Evolutionary conservation across 2,329 filamentous ascomycete genomes (phyloP), one percentile per base, ranked within the genome.

Genomic region (Dactylellina leptospora): DNA sequence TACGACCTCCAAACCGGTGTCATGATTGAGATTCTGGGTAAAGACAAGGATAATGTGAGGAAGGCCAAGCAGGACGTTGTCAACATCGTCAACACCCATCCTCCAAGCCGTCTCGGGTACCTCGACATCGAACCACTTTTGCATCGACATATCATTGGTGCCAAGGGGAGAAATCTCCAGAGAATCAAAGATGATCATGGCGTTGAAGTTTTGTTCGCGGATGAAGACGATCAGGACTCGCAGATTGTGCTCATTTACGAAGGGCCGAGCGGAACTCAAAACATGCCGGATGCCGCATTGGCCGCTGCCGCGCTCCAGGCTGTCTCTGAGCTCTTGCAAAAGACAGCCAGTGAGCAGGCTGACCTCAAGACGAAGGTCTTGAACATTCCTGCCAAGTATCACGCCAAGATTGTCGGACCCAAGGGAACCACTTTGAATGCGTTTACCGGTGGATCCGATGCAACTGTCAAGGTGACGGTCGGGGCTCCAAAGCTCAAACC

Each of bases 61-160:
- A 71, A 60, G 28, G 76, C 75, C 22, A 69, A 63, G 54, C 28
- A 51, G 47, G 68, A 33, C 76, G 88, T 95, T 77, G 88, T 87
- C 78, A 86, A 86, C 76, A 85, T 95, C 68, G 86, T 93, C 75
- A 86, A 86, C 72, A 86, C 86, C 51, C 89, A 92, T 78, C 90
- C 90, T 42, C 91, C 90, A 2, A 85, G 87, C 36, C 86, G 90
- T 74, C 85, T 95, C 79, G 83, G 84, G 20, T 85, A 86, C 9
- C 79, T 93, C 10, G 80, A 86, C 13, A 85, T 95, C 23, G 90
- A 95, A 76, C 86, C 90, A 1, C 93, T 95, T 81, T 93, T 90
- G 82, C 88, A 93, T 78, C 83, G 87, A 61, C 88, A 91, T 78
- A 82, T 90, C 1, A 88, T 89, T 77, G 88, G 87, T 58, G 89